Evolutionary conservation across 306 rosid genomes (phyloP).

Genomic region (Medicago ruthenica): DNA sequence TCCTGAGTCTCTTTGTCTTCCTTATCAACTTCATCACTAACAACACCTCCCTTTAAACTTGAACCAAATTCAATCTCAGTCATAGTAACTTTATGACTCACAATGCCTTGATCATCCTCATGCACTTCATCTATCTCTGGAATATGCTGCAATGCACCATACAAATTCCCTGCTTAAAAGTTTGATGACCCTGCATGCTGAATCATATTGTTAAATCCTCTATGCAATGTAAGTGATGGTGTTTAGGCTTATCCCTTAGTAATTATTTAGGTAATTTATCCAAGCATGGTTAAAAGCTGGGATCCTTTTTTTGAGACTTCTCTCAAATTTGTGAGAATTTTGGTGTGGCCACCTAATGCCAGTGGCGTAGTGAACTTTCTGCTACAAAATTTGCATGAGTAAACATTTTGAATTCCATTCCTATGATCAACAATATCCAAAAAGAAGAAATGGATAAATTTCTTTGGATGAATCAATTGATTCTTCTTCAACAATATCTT

Average conservation of each 20-base stretch:
- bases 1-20: not conserved
- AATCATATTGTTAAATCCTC: not conserved
- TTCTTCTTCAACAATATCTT: not conserved
- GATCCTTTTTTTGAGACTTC: not conserved
- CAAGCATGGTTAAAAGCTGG: not conserved
- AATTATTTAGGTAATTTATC: not conserved
- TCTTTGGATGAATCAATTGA: not conserved
- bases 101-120: not conserved
- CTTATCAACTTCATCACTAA: not conserved
- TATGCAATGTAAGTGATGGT: not conserved
- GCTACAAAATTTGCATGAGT: not conserved
- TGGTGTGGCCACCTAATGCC: conserved; percentile 33
- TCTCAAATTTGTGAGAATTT: conserved; percentile 21
- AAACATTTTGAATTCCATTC: not conserved
- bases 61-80: not conserved
- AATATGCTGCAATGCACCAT: not conserved
- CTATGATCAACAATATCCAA: not conserved
- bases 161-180: not conserved
- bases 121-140: not conserved
- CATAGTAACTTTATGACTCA: not conserved
- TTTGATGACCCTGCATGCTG: not conserved
- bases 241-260: not conserved
- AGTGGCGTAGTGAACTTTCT: not conserved
- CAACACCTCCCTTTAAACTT: not conserved
- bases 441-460: not conserved